Conservation (phyloP, 148 eudicot species). For the Rhododendron griersonianum region DNA sequence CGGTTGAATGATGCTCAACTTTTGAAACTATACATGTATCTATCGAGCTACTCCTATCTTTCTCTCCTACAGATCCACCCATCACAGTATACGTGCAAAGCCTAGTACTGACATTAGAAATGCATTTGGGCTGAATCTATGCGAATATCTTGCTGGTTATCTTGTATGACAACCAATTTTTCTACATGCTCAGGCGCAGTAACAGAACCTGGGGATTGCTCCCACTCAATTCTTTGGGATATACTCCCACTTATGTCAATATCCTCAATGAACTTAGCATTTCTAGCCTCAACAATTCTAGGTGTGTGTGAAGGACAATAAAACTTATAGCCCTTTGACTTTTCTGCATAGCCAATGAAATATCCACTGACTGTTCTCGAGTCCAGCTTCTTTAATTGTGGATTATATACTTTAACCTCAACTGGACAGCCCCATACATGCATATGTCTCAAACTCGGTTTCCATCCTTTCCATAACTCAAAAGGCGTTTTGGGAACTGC, state of each 20-base stretch:
- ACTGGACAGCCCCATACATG: constrained; percentile 6
- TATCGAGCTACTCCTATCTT: constrained; percentile 51
- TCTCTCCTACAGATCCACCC: background rate
- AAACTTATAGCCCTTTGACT: too few species aligned
- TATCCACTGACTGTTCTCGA: background rate
- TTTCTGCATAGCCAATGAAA: background rate
- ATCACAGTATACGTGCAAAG: background rate
- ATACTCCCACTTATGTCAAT: too few species aligned
- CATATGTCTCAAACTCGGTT: constrained; percentile 15
- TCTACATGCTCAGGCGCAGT: too few species aligned
- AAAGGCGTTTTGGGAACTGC: too few species aligned
- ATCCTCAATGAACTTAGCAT: too few species aligned
- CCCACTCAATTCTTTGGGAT: too few species aligned
- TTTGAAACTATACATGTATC: constrained; percentile 51
- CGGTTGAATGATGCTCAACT: constrained; percentile 68
- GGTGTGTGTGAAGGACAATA: too few species aligned
- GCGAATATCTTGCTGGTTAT: too few species aligned
- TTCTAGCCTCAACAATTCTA: too few species aligned
- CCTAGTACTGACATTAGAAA: background rate
- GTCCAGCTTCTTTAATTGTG: background rate
- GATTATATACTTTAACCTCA: background rate
- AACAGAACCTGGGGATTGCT: too few species aligned
- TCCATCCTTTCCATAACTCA: background rate
- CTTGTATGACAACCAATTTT: too few species aligned
- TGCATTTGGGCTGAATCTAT: background rate